Conservation (phyloP, 2,329 filamentous ascomycete genomes). For the Elsinoe ampelina region DNA sequence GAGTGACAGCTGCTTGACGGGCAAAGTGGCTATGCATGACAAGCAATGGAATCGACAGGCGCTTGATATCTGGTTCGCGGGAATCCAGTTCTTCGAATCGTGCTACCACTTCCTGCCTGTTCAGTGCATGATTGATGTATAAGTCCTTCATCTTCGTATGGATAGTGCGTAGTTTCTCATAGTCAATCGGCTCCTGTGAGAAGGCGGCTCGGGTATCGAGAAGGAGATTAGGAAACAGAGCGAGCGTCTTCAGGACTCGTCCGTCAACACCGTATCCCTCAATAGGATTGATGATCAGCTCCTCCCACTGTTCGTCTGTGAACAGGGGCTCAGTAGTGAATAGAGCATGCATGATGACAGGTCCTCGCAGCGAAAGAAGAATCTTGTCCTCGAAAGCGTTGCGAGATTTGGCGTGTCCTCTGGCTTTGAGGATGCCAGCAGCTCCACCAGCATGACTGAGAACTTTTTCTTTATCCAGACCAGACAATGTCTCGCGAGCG, state of each 20-base stretch:
- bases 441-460: conserved; percentile 13
- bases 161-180: background rate
- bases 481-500: background rate
- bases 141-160: background rate
- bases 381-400: conserved; percentile 11
- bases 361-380: conserved; percentile 6
- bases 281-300: conserved; percentile 5
- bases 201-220: conserved; percentile 3
- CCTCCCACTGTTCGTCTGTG: conserved; percentile 6
- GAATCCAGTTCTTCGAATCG: conserved; percentile 2
- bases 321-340: conserved; percentile 2
- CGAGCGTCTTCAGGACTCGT: background rate
- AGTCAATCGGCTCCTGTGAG: background rate
- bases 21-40: conserved; percentile 6
- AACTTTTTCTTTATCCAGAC: background rate
- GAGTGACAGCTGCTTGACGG: background rate
- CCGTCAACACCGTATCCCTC: conserved; percentile 9
- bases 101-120: background rate
- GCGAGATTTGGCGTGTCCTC: background rate
- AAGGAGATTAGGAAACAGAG: conserved; percentile 5
- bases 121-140: background rate
- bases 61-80: background rate
- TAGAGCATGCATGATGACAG: conserved; percentile 10
- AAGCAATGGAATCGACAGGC: background rate
- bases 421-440: conserved; percentile 8